phyloP scores from a whole-genome alignment of 1,284 basidiomycete genomes.

The Apiotrichum laibachii region DNA sequence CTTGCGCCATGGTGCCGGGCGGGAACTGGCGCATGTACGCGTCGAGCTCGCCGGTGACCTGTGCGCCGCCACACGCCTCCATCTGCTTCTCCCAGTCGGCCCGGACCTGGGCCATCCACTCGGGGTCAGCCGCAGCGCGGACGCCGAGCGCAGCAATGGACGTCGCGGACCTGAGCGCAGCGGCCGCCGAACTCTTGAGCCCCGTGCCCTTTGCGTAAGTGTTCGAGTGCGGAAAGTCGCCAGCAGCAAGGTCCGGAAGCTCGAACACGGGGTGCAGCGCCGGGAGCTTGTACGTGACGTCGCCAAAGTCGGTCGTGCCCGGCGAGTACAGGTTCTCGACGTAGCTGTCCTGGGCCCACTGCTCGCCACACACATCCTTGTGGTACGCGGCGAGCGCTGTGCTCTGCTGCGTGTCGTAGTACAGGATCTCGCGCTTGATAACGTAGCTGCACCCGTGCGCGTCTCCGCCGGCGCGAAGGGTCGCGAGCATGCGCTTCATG shows the following conservation, averaged over 20 bases:
- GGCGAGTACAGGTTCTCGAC: not conserved
- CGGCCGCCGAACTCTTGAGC: not conserved
- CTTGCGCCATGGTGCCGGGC: not conserved
- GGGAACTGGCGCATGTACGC: slow-evolving; percentile 4
- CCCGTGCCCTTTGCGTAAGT: slow-evolving; percentile 9
- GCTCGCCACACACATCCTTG: slow-evolving; percentile 6
- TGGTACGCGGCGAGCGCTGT: slow-evolving; percentile 21
- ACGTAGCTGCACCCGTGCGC: slow-evolving; percentile 14
- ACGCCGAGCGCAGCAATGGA: slow-evolving; percentile 4
- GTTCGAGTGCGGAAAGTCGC: slow-evolving; percentile 12
- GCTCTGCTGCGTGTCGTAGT: slow-evolving; percentile 44
- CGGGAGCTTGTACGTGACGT: slow-evolving; percentile 8
- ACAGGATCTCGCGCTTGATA: slow-evolving; percentile 35
- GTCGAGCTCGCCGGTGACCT: slow-evolving; percentile 1
- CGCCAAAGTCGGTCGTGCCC: slow-evolving; percentile 6
- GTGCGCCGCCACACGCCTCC: not conserved
- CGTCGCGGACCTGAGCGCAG: slow-evolving; percentile 8
- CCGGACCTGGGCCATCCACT: slow-evolving; percentile 4
- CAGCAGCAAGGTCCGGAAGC: slow-evolving; percentile 8
- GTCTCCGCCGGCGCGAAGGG: too few relatives aligned
- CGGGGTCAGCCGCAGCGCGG: slow-evolving; percentile 4
- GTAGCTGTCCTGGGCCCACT: slow-evolving; percentile 2
- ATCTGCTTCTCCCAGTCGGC: slow-evolving; percentile 9
- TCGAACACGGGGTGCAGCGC: slow-evolving; percentile 11
- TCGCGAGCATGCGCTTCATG: slow-evolving; percentile 26